These are phyloP conservation scores for Gossypium anomalum DNA, from an alignment of 345 rosid species.

Conservation along the genomic window DNA sequence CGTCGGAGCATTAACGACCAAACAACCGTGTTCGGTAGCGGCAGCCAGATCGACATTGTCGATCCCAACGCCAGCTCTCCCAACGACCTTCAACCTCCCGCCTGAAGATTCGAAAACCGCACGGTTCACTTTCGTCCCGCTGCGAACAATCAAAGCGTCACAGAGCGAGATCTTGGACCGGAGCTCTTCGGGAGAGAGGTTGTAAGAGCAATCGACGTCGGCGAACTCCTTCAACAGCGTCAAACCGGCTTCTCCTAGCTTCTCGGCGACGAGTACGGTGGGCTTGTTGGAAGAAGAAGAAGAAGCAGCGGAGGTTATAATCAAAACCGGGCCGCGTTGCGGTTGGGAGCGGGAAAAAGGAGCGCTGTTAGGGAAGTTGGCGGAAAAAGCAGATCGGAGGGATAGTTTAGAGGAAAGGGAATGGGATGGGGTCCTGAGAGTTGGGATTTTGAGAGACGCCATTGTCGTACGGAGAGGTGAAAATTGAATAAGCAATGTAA, in stretches of 20 bases:
- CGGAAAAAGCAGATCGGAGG: conserved; percentile 25
- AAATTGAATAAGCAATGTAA: not conserved
- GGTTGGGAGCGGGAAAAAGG: conserved; percentile 20
- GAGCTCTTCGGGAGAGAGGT: conserved; percentile 76
- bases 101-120: conserved; percentile 72
- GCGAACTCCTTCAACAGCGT: conserved; percentile 51
- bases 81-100: conserved; percentile 83
- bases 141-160: conserved; percentile 79
- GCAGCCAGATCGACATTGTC: conserved; percentile 92
- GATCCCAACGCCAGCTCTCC: conserved; percentile 91
- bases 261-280: conserved; percentile 75
- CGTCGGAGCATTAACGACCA: conserved; percentile 88
- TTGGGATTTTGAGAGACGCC: conserved; percentile 31
- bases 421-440: conserved; percentile 30
- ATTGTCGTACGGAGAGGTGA: conserved; percentile 3
- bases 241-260: conserved; percentile 75
- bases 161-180: conserved; percentile 81
- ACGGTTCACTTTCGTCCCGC: conserved; percentile 73
- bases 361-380: conserved; percentile 17
- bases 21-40: conserved; percentile 81
- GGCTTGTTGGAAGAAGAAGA: conserved; percentile 38
- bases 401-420: conserved; percentile 31
- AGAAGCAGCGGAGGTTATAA: conserved; percentile 23
- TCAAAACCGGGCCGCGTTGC: conserved; percentile 13
- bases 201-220: conserved; percentile 71